These are phyloP conservation scores for Daldinia eschscholtzii DNA, from an alignment of 2,329 filamentous ascomycete species.

Conservation along the genomic window DNA sequence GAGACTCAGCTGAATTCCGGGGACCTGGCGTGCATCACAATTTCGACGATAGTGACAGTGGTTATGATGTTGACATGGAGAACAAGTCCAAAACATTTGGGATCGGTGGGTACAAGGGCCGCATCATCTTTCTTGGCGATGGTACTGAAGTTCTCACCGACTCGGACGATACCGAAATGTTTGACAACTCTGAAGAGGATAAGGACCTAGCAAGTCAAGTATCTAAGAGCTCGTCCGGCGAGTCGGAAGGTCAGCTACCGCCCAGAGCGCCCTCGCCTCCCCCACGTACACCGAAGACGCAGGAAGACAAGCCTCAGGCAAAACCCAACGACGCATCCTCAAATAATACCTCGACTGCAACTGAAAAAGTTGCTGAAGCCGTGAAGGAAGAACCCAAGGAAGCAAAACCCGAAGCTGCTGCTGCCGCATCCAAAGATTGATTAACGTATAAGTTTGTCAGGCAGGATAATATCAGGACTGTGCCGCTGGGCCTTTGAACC, in stretches of 20 bases:
- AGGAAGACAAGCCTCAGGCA: slow-evolving; percentile 43
- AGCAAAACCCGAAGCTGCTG: slow-evolving; percentile 42
- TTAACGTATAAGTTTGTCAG: slow-evolving; percentile 25
- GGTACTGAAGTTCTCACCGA: slow-evolving; percentile 93
- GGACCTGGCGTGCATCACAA: slow-evolving; percentile 85
- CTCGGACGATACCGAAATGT: slow-evolving; percentile 92
- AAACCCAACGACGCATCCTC: slow-evolving; percentile 46
- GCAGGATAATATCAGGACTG: slow-evolving; percentile 39
- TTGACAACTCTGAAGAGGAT: slow-evolving; percentile 87
- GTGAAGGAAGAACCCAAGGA: slow-evolving; percentile 47
- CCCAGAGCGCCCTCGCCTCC: slow-evolving; percentile 53
- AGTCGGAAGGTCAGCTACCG: slow-evolving; percentile 48
- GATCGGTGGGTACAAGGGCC: slow-evolving; percentile 78
- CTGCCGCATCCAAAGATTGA: slow-evolving; percentile 47
- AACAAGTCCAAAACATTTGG: slow-evolving; percentile 73
- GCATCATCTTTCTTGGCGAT: slow-evolving; percentile 95
- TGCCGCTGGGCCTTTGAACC: slow-evolving; percentile 23
- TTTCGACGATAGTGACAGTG: slow-evolving; percentile 82
- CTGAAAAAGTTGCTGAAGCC: slow-evolving; percentile 42
- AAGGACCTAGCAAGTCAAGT: slow-evolving; percentile 89
- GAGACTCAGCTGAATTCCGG: slow-evolving; percentile 80
- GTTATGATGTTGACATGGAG: slow-evolving; percentile 81
- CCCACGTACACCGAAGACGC: slow-evolving; percentile 49
- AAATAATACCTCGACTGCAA: slow-evolving; percentile 46
- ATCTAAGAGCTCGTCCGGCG: slow-evolving; percentile 66